Conservation (phyloP, 2,329 filamentous ascomycete genomes). For the Sphaerulina musiva region DNA sequence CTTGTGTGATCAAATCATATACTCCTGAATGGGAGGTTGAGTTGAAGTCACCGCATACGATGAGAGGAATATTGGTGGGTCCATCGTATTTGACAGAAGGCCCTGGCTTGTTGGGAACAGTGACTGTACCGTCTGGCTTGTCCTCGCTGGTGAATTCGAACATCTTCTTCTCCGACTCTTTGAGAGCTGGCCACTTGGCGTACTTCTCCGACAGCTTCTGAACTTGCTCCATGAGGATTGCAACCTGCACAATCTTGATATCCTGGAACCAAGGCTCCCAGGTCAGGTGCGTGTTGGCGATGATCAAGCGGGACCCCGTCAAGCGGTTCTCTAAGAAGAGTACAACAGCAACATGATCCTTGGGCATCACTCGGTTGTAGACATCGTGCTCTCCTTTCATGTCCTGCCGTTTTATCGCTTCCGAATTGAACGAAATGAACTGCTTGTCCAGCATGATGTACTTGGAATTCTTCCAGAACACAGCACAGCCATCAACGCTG, state of each 20-base stretch:
- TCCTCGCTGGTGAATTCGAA: constrained; percentile 46
- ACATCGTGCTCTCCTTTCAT: constrained; percentile 98
- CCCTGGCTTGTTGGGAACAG: constrained; percentile 49
- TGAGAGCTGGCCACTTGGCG: constrained; percentile 68
- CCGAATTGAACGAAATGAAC: constrained; percentile 82
- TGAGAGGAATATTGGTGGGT: constrained; percentile 78
- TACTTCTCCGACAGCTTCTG: constrained; percentile 82
- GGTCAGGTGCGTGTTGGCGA: constrained; percentile 88
- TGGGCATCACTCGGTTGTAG: constrained; percentile 97
- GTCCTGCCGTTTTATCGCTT: constrained; percentile 88
- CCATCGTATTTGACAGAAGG: constrained; percentile 82
- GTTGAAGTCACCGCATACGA: constrained; percentile 96
- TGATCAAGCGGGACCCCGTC: constrained; percentile 84
- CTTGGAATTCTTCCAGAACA: constrained; percentile 94
- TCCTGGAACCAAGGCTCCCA: constrained; percentile 90
- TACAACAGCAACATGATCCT: constrained; percentile 91
- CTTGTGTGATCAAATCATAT: constrained; percentile 80
- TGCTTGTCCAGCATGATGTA: constrained; percentile 92
- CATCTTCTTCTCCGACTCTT: constrained; percentile 57
- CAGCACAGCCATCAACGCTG: constrained; percentile 90
- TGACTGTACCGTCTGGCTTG: constrained; percentile 44
- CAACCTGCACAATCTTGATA: constrained; percentile 93
- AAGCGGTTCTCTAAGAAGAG: constrained; percentile 86
- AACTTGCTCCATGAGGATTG: constrained; percentile 88
- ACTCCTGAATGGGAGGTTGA: constrained; percentile 81